Base-by-base conservation (phyloP, 352 stramenopile genomes). In the Globisporangium cylindrosporum region DNA sequence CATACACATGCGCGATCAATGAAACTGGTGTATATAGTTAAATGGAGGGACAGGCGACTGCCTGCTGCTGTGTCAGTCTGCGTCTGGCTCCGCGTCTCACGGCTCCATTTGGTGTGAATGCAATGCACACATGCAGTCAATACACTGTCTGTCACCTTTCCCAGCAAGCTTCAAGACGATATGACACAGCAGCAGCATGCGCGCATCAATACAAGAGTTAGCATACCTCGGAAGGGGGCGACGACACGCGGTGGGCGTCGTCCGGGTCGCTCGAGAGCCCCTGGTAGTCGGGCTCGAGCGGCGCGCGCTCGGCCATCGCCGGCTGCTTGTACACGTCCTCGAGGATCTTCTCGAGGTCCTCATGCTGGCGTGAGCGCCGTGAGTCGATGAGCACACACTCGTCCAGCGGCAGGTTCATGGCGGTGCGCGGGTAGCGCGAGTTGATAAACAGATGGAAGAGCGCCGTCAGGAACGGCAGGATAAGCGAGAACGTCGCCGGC, bases 221-320 rank as follows among this genome's bases (percentile, higher is more conserved):
- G 68, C 79, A 71, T 72, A 89, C 79, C 76, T 91, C 84, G 56
- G 74, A 75, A 32, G 80, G 79, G 34, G 85, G 85, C 55, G 85
- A 91, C 65, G 81, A 85, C 34, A 93, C 69, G 64, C 88, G 81
- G 73, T 89, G 77, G 66, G 80, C 73, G 59, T 75, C 68, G 69
- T 90, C 79, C 53, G 81, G 80, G 64, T 93, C 79, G 63, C 82
- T 93, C 25, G 72, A 76, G 57, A 93, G 81, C 59, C 80, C 75
- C 67, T 81, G 75, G 76, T 94, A 94, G 73, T 95, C 86, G 3
- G 88, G 88, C 63, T 90, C 73, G 53, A 95, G 70, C 20, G 86
- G 82, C 2, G 68, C 77, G 48, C 86, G 82, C 67, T 93, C 77
- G 24, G 79, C 56, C 76, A 91, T 85, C 22, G 81, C 85, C 4